Conservation (phyloP, 352 stramenopile species). For the Peronospora tabacina region DNA sequence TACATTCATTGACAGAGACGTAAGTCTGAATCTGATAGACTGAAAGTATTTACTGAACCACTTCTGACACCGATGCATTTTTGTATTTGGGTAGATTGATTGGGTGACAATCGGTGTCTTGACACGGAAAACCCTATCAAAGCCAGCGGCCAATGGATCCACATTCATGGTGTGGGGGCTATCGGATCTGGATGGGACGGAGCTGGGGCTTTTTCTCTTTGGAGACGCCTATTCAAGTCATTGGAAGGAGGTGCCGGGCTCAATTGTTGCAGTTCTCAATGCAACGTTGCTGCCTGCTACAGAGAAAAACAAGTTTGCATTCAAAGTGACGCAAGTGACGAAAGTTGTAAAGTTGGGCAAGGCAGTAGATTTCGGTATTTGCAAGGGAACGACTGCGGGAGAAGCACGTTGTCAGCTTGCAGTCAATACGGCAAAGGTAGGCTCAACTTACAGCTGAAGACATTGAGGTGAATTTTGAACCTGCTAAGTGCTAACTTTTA, state of each 20-base stretch:
- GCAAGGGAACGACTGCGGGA: slow-evolving; percentile 52
- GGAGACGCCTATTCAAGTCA: slow-evolving; percentile 59
- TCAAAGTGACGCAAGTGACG: slow-evolving; percentile 50
- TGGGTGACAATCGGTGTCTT: slow-evolving; percentile 81
- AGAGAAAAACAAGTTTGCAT: slow-evolving; percentile 73
- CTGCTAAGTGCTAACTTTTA: slow-evolving; percentile 2
- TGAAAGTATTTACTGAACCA: neutral
- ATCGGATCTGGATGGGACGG: slow-evolving; percentile 57
- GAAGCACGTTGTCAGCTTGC: slow-evolving; percentile 61
- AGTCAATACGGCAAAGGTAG: slow-evolving; percentile 66
- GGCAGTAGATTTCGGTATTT: slow-evolving; percentile 69
- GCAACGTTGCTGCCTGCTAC: slow-evolving; percentile 50
- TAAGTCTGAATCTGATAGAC: slow-evolving; percentile 10
- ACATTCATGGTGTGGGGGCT: slow-evolving; percentile 80
- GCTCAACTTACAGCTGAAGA: neutral
- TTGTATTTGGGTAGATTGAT: slow-evolving; percentile 33
- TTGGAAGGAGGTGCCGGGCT: slow-evolving; percentile 54
- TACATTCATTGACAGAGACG: slow-evolving; percentile 47
- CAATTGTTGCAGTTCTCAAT: slow-evolving; percentile 65
- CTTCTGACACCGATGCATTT: neutral
- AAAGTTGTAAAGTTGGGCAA: slow-evolving; percentile 60
- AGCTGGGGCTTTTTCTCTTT: slow-evolving; percentile 73
- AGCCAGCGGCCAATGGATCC: slow-evolving; percentile 50
- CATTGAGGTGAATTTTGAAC: neutral
- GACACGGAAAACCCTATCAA: slow-evolving; percentile 62